Conservation (phyloP, 306 rosid species). For the Sicyos edulis region DNA sequence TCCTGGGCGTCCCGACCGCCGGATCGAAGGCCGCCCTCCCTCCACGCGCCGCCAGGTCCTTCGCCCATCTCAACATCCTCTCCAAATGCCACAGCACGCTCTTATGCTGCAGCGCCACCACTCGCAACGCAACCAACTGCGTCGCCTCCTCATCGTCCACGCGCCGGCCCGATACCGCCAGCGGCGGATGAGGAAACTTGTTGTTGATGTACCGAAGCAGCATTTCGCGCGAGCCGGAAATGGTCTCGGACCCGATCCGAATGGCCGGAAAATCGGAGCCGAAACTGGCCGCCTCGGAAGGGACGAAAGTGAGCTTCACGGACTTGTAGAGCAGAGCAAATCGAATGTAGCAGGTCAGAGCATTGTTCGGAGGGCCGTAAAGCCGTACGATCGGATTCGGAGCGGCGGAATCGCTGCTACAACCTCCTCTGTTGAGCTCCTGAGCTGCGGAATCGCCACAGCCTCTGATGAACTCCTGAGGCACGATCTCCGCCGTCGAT, state of each 20-base stretch:
- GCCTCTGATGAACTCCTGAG: slow-evolving; percentile 45
- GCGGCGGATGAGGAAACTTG: slow-evolving; percentile 50
- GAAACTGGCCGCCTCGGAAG: slow-evolving; percentile 28
- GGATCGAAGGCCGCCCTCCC: slow-evolving; percentile 64
- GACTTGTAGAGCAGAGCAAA: slow-evolving; percentile 59
- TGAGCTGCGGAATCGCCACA: background rate
- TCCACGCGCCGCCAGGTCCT: slow-evolving; percentile 63
- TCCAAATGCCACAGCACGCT: slow-evolving; percentile 64
- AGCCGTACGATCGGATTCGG: slow-evolving; percentile 41
- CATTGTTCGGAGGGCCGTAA: slow-evolving; percentile 52
- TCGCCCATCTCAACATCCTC: slow-evolving; percentile 70
- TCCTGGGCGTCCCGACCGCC: slow-evolving; percentile 56
- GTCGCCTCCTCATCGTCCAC: slow-evolving; percentile 30
- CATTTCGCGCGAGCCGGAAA: slow-evolving; percentile 57
- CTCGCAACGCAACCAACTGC: slow-evolving; percentile 42
- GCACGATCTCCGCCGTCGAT: slow-evolving; percentile 67
- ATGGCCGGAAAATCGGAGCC: slow-evolving; percentile 39
- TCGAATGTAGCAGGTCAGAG: slow-evolving; percentile 57
- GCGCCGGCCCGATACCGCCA: slow-evolving; percentile 2
- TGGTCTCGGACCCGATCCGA: slow-evolving; percentile 57
- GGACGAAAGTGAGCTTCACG: slow-evolving; percentile 38
- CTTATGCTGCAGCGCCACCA: slow-evolving; percentile 56
- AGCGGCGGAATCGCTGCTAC: background rate
- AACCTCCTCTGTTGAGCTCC: too few species aligned
- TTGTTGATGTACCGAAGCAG: slow-evolving; percentile 51